Base-by-base conservation (phyloP, 148 eudicot species). In the Diospyros kaki region DNA sequence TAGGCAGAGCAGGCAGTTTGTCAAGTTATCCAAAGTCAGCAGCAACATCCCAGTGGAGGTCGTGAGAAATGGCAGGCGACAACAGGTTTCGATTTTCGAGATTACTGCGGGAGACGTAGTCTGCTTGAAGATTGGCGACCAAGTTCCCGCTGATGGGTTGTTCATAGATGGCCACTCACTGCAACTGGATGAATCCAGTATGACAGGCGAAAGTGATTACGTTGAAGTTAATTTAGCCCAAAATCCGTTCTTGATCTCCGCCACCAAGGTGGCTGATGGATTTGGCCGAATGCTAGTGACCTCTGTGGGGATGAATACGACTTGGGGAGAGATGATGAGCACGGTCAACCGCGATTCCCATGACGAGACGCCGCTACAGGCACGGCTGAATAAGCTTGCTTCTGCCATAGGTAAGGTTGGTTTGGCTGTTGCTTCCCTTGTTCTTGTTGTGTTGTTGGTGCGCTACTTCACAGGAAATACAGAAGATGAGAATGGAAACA, bases 201-300 rank as follows among this genome's bases (percentile, higher is more conserved):
- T 18, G 62, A 45, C 55, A 2, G 78, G 78, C 1, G 73, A 69
- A 39, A 74, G 61, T 52, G 55, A 74, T 5, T 45, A 13, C 4
- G 55, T 48, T 1, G 65, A 41, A 38, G 55, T 74, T 0, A 11
- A 68, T 39, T n/a, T 1, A 5, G 8, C 0, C 15, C 48, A 28
- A 3, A 64, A 75, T 46, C 75, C 78, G 3, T 80, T 75, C 58
- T 71, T 75, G 59, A 54, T 55, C 2, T 75, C 75, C 1, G 82
- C 78, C 7, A 70, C 71, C 12, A 75, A 53, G 46, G 75, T 80
- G 2, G 67, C 18, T 5, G 67, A 64, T 17, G 78, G 82, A 2
- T 46, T 68, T 58, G 82, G 51, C 3, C 41, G 14, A n/a, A 75
- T 80, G 78, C 51, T 80, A 9, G 75, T 80, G 46, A 74, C 75